Conservation (phyloP, 495 filamentous ascomycete genomes). For the Lichenothelia convexa region DNA sequence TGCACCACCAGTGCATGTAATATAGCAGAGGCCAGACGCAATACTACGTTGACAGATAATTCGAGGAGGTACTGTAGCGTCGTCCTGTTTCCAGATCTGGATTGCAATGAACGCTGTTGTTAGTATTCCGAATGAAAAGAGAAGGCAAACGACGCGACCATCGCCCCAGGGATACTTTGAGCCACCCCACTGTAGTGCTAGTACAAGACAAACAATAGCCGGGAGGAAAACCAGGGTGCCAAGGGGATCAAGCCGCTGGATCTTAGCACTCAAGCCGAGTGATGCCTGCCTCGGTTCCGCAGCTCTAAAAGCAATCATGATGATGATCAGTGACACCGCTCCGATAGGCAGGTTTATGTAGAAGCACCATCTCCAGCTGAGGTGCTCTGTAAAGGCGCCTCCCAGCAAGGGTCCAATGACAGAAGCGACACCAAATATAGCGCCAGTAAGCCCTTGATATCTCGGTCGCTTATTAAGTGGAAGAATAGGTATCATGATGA, state of each 20-base stretch:
- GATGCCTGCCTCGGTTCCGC: constrained; percentile 15
- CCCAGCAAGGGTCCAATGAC: constrained; percentile 14
- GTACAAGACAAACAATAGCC: constrained; percentile 4
- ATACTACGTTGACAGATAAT: constrained; percentile 21
- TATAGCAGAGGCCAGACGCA: constrained; percentile 3
- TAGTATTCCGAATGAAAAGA: constrained; percentile 4
- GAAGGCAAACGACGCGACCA: constrained; percentile 3
- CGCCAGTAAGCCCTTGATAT: constrained; percentile 5
- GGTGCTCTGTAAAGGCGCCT: constrained; percentile 19
- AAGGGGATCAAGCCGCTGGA: constrained; percentile 1
- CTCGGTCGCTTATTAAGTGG: constrained; percentile 5
- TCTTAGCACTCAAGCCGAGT: constrained; percentile 11
- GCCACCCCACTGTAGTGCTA: constrained; percentile 9
- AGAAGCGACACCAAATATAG: constrained; percentile 4
- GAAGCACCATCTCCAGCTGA: constrained; percentile 13
- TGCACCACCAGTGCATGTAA: background rate
- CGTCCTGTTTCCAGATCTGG: constrained; percentile 4
- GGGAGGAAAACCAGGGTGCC: background rate
- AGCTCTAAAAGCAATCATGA: constrained; percentile 1
- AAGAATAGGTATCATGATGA: constrained; percentile 16
- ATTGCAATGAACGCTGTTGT: background rate
- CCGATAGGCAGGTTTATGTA: constrained; percentile 8
- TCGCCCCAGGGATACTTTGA: constrained; percentile 5
- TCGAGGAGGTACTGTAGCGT: constrained; percentile 22
- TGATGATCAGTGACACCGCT: background rate